Conservation (phyloP, 1,139 yeast species). For the Sugiyamaella novakii region DNA sequence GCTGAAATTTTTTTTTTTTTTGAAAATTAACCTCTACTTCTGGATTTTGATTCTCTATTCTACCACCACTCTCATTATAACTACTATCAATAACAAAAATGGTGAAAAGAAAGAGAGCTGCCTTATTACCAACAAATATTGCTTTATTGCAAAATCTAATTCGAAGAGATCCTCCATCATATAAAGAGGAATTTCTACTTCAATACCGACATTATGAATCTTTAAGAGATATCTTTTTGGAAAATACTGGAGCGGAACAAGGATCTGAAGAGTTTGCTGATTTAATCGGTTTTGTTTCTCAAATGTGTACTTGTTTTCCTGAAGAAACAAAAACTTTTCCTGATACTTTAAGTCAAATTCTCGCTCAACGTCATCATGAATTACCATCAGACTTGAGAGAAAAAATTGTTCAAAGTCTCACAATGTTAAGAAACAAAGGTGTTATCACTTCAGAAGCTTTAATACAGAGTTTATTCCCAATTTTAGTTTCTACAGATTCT, state of each 20-base stretch:
- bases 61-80: background rate
- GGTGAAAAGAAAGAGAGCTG: constrained; percentile 90
- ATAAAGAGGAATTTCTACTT: constrained; percentile 87
- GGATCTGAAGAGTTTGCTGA: constrained; percentile 78
- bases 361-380: constrained; percentile 74
- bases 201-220: constrained; percentile 94
- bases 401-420: constrained; percentile 84
- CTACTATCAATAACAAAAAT: constrained; percentile 42
- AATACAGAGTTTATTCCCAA: constrained; percentile 86
- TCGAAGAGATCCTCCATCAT: constrained; percentile 88
- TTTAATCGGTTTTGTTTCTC: constrained; percentile 85
- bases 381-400: constrained; percentile 85
- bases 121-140: constrained; percentile 86
- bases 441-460: constrained; percentile 78
- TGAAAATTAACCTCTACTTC: too few species aligned
- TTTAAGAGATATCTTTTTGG: constrained; percentile 77
- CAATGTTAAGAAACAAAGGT: constrained; percentile 86
- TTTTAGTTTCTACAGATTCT: constrained; percentile 69
- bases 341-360: constrained; percentile 67
- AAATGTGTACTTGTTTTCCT: constrained; percentile 88
- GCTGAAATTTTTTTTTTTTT: constrained; percentile 2
- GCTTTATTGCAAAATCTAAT: constrained; percentile 89
- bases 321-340: constrained; percentile 86
- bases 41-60: background rate
- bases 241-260: constrained; percentile 57